Evolutionary conservation across 805 yeast species (phyloP).

Genomic region (Metschnikowia koreensis): DNA sequence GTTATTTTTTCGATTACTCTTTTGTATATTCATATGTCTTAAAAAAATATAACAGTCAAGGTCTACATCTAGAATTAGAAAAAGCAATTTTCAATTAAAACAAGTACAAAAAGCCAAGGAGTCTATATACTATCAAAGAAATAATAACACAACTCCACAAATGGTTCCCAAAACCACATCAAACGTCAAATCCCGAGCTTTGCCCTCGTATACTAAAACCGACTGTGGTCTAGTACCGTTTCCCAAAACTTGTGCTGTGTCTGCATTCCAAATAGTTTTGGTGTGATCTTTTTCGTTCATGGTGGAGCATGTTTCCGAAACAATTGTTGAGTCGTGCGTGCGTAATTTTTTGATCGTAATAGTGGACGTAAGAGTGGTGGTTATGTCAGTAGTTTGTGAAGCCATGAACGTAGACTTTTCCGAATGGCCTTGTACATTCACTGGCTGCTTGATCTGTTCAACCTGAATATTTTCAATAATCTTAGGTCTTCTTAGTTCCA

Average conservation of each 20-base stretch:
- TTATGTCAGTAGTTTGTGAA: not conserved
- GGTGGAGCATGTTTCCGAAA: not conserved
- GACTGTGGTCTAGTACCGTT: not conserved
- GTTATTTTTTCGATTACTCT: not conserved
- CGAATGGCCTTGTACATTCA: not conserved
- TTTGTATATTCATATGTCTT: not conserved
- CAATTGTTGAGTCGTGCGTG: not conserved
- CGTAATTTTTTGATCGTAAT: not conserved
- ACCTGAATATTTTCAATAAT: no score
- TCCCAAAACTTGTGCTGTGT: not conserved
- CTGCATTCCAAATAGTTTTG: not conserved
- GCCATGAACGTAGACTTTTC: not conserved
- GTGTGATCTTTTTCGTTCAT: not conserved
- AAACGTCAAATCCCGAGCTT: not conserved
- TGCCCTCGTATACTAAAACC: not conserved
- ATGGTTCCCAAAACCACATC: not conserved
- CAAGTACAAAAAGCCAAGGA: not conserved
- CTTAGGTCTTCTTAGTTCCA: not conserved
- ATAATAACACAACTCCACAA: not conserved
- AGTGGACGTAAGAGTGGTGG: not conserved
- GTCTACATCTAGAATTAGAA: no score
- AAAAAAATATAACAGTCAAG: not conserved
- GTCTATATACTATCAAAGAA: not conserved
- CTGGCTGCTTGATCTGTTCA: not conserved
- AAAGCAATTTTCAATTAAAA: no score